Percentiles rank a stretch among this genome's conserved stretches.
phyloP scores from a whole-genome alignment of 352 stramenopile species.

The Phytophthora niederhauseri region DNA sequence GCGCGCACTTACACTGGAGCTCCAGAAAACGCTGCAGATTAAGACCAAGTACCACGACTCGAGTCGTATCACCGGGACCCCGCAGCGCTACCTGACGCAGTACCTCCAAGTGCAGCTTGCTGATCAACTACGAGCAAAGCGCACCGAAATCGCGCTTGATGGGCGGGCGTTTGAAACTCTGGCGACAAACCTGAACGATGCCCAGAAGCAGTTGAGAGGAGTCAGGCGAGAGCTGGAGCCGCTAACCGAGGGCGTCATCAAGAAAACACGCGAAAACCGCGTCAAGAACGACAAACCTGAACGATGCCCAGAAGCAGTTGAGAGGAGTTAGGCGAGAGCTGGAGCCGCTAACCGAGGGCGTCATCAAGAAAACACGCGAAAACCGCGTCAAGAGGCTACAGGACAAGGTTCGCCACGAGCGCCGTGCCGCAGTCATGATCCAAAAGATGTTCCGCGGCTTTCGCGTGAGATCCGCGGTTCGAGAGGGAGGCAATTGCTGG shows the following conservation, averaged over 20 bases:
- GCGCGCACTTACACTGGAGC: slow-evolving; percentile 57
- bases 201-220: slow-evolving; percentile 71
- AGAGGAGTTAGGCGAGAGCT: slow-evolving; percentile 76
- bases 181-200: slow-evolving; percentile 61
- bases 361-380: slow-evolving; percentile 79
- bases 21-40: slow-evolving; percentile 86
- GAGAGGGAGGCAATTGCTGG: slow-evolving; percentile 83
- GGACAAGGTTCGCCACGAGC: slow-evolving; percentile 68
- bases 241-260: slow-evolving; percentile 80
- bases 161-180: slow-evolving; percentile 58
- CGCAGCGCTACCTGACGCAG: slow-evolving; percentile 93
- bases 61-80: slow-evolving; percentile 84
- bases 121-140: slow-evolving; percentile 79
- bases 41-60: slow-evolving; percentile 90
- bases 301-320: slow-evolving; percentile 73
- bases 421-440: slow-evolving; percentile 69
- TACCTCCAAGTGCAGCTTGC: slow-evolving; percentile 92
- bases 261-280: slow-evolving; percentile 78
- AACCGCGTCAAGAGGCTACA: slow-evolving; percentile 72
- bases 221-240: slow-evolving; percentile 83
- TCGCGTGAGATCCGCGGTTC: slow-evolving; percentile 66
- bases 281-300: slow-evolving; percentile 62
- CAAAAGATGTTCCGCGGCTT: slow-evolving; percentile 85
- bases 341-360: slow-evolving; percentile 84
- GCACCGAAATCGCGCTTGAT: slow-evolving; percentile 68